phyloP scores from a whole-genome alignment of 495 filamentous ascomycete species.

The Hyaloscypha variabilis region DNA sequence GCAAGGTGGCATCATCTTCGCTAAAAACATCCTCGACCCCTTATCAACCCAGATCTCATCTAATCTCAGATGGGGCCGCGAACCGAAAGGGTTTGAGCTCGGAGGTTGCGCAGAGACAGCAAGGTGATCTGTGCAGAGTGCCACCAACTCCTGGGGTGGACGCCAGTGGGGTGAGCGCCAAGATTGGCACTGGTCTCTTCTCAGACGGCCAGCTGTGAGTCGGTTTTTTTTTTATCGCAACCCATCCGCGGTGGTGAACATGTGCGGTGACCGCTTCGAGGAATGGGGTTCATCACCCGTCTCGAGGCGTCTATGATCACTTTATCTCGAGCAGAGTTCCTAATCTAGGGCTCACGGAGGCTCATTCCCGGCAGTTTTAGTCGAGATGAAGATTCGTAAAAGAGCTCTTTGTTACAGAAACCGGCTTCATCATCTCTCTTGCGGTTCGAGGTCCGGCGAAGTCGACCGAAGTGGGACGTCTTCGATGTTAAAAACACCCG shows the following conservation, averaged over 20 bases:
- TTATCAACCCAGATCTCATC: constrained; percentile 26
- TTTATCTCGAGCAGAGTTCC: neutral
- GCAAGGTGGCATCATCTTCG: constrained; percentile 20
- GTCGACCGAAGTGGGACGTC: constrained; percentile 8
- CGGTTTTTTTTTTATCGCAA: neutral
- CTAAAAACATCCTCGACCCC: constrained; percentile 2
- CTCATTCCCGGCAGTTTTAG: neutral
- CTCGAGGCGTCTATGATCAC: neutral
- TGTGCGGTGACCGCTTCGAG: constrained; percentile 2
- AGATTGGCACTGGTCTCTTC: neutral
- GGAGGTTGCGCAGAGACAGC: neutral
- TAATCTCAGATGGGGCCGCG: constrained; percentile 17
- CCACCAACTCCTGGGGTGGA: neutral
- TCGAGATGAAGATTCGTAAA: constrained; percentile 15
- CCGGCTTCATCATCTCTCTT: constrained; percentile 1
- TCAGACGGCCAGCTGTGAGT: neutral
- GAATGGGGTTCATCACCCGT: neutral
- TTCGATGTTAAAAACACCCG: neutral
- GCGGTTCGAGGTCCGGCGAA: neutral
- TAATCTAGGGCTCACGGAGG: neutral
- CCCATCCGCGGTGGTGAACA: neutral
- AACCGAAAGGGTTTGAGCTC: neutral
- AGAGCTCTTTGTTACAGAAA: neutral
- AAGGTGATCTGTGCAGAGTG: neutral
- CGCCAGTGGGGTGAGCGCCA: neutral